phyloP scores from a whole-genome alignment of 2,329 filamentous ascomycete species.

The Cercospora janseana region DNA sequence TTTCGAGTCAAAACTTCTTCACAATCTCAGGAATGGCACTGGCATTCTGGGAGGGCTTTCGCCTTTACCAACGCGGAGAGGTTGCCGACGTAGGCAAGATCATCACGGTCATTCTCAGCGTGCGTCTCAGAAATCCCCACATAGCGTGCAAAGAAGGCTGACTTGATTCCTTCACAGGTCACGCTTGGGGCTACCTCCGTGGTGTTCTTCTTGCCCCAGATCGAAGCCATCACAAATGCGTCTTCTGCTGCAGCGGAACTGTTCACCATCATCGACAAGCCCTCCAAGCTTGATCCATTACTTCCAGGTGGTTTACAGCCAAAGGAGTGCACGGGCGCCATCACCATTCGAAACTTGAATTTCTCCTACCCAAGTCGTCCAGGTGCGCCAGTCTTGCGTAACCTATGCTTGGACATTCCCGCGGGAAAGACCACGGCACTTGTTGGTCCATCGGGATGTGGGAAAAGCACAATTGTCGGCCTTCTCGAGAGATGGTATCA shows the following conservation, averaged over 20 bases:
- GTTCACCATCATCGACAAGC: too few relatives aligned
- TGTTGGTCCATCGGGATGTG: constrained; percentile 40
- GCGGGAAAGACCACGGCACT: constrained; percentile 48
- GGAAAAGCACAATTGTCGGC: constrained; percentile 40
- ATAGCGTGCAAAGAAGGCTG: too few relatives aligned
- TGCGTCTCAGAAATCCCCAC: constrained; percentile 35
- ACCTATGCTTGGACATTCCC: constrained; percentile 38
- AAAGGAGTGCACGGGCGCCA: constrained; percentile 43
- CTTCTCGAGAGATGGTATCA: constrained; percentile 37
- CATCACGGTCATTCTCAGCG: constrained; percentile 29
- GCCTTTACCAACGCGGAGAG: constrained; percentile 36
- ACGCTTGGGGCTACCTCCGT: too few relatives aligned
- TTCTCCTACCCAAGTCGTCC: constrained; percentile 65
- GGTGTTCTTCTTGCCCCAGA: too few relatives aligned
- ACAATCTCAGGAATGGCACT: constrained; percentile 40
- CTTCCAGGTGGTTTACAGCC: constrained; percentile 25
- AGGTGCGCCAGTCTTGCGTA: constrained; percentile 38
- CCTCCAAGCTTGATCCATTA: constrained; percentile 41
- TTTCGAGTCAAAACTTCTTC: constrained; percentile 44
- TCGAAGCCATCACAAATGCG: too few relatives aligned
- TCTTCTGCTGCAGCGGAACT: too few relatives aligned
- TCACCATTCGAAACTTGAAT: constrained; percentile 62
- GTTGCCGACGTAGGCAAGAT: constrained; percentile 36
- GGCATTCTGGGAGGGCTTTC: constrained; percentile 47
- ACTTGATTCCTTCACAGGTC: too few relatives aligned